Evolutionary conservation across 768 basidiomycete genomes (phyloP), one percentile per base, ranked within the genome.

Genomic region (Hydnum rufescens): DNA sequence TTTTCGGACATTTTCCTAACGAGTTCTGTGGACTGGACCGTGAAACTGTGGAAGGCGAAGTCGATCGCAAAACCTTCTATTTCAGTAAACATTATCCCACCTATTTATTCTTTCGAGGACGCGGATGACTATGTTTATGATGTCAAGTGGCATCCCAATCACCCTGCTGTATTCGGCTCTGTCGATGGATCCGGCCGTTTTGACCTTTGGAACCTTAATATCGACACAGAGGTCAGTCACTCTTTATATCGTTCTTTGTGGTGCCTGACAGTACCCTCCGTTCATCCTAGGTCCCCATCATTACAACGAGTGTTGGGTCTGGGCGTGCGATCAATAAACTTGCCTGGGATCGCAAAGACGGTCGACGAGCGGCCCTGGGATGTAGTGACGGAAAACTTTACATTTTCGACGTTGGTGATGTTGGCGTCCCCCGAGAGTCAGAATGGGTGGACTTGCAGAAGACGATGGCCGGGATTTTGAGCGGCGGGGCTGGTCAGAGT

Each of bases 91-190:
- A 64, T 65, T 18, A 70, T 92, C n/a, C 43, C 75, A 0, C 86
- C 93, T 2, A 58, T 97, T 23, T 83, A 92, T 63, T 89, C 87
- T 36, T 97, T 99, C 60, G 93, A 99, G 58, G 93, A 96, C 65
- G 86, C 90, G 8, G 89, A 92, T 62, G 95, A 99, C 64, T 96
- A 97, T 63, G 93, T 99, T 5, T 97, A 95, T 67, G 95, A 96
- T 67, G 92, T 88, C 44, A 86, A 82, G 64, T 99, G 95, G 95
- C 95, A 99, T 63, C 90, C 93, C 4, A 71, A 77, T 13, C 92
- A 99, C 66, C 95, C 95, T 13, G 89, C 93, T 1, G 56, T 92
- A 46, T 99, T 97, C 63, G 92, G 86, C 22, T 79, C 78, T 3
- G 95, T 87, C 2, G 90, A 97, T 62, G 95, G 95, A 2, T 82